Percentiles rank a stretch among this genome's conserved stretches.
Evolutionary conservation across 192 early-diverging fungal genomes (phyloP).

Genomic region (Gamsiella multidivaricata): DNA sequence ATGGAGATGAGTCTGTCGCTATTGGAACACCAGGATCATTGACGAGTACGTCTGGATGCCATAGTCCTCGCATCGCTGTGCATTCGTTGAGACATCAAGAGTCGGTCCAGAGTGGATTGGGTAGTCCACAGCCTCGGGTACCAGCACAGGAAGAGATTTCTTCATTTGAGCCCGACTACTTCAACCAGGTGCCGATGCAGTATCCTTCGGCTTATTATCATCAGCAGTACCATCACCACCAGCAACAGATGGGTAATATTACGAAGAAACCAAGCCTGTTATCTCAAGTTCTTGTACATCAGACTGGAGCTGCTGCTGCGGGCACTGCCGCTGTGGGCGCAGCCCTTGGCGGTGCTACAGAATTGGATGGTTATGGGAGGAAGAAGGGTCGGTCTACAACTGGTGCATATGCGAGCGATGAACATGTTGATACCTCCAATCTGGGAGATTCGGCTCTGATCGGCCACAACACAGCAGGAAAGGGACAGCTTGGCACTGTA

Average conservation of each 20-base stretch:
- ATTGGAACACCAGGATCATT: slow-evolving; percentile 30
- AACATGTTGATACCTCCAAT: too few relatives aligned
- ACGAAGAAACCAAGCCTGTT: slow-evolving; percentile 20
- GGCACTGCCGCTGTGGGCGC: not conserved
- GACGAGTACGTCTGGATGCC: not conserved
- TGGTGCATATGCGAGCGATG: too few relatives aligned
- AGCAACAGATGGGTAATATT: slow-evolving; percentile 16
- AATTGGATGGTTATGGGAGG: too few relatives aligned
- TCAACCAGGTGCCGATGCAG: slow-evolving; percentile 3
- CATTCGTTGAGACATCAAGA: slow-evolving; percentile 1
- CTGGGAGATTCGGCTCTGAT: not conserved
- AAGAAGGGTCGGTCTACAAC: too few relatives aligned
- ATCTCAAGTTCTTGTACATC: not conserved
- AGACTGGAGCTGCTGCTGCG: not conserved
- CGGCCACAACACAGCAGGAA: too few relatives aligned
- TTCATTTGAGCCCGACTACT: slow-evolving; percentile 16
- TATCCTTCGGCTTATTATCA: slow-evolving; percentile 7
- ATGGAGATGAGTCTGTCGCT: too few relatives aligned
- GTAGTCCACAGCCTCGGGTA: slow-evolving; percentile 4
- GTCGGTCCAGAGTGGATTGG: slow-evolving; percentile 6
- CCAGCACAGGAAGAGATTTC: not conserved
- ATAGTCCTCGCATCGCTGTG: not conserved
- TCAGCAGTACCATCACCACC: slow-evolving; percentile 28
- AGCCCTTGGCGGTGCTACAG: not conserved
- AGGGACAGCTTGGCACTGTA: too few relatives aligned